Evolutionary conservation across 345 rosid genomes (phyloP).

Genomic region (Gossypium anomalum): DNA sequence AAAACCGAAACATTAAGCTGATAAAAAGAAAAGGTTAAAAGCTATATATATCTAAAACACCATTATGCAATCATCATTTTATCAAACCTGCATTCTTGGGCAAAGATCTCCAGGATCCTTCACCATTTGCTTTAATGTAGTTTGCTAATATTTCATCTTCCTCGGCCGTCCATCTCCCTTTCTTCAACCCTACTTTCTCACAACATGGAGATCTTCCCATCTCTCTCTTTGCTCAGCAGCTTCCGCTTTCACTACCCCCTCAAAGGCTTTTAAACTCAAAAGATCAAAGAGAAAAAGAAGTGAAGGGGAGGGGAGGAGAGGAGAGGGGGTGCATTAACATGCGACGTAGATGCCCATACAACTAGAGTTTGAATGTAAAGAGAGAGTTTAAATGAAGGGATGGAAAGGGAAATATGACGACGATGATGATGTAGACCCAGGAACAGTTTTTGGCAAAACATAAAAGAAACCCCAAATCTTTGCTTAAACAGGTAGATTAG

Average conservation of each 20-base stretch:
- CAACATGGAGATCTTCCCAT: conserved; percentile 96
- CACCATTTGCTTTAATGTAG: conserved; percentile 67
- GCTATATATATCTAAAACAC: no score
- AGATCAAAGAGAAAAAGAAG: no score
- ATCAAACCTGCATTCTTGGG: conserved; percentile 71
- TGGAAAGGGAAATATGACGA: background rate
- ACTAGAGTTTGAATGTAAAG: background rate
- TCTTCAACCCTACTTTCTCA: conserved; percentile 78
- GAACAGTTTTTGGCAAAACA: background rate
- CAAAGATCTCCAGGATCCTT: conserved; percentile 84
- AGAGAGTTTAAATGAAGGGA: conserved; percentile 14
- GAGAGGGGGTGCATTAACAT: background rate
- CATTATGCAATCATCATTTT: background rate
- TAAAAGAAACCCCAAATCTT: background rate
- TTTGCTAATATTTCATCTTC: conserved; percentile 65
- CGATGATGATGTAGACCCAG: background rate
- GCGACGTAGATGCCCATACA: background rate
- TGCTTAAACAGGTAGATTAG: background rate
- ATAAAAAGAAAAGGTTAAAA: background rate
- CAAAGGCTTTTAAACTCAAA: background rate
- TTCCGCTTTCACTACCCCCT: background rate
- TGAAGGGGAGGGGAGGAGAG: no score
- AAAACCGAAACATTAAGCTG: background rate
- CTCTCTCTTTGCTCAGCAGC: background rate
- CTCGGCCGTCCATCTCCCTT: conserved; percentile 80